A percentile compares a stretch with the other conserved stretches of the same genome.
Conservation (phyloP, 2,329 filamentous ascomycete genomes). For the Biscogniauxia sp. region DNA sequence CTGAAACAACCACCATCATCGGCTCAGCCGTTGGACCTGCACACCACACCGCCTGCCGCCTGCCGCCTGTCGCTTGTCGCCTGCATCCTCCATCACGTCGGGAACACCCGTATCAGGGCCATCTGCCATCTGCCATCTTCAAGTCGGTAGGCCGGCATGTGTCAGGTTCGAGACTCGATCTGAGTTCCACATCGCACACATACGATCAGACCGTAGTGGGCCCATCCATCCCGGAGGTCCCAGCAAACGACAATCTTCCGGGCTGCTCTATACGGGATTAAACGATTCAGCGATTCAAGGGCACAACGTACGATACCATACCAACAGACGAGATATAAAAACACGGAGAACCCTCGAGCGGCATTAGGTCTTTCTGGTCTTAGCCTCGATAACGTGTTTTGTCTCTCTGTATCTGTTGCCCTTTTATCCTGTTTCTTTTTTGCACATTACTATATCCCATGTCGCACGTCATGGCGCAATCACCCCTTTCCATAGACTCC, state of each 20-base stretch:
- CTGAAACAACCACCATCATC: not conserved
- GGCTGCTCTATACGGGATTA: not conserved
- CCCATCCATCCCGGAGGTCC: not conserved
- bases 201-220: not conserved
- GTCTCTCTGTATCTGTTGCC: constrained; percentile 14
- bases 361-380: not conserved
- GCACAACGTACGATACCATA: not conserved
- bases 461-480: constrained; percentile 27
- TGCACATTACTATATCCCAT: constrained; percentile 17
- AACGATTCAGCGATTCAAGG: not conserved
- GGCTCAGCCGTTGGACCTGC: not conserved
- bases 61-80: too few species aligned
- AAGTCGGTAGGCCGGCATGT: not conserved
- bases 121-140: not conserved
- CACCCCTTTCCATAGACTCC: constrained; percentile 27
- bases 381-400: constrained; percentile 3
- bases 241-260: not conserved
- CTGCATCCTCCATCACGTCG: not conserved
- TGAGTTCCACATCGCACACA: not conserved
- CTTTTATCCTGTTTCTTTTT: constrained; percentile 10
- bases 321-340: not conserved
- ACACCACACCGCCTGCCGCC: not conserved
- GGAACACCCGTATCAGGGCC: not conserved
- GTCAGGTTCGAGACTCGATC: not conserved
- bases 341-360: not conserved